Percentiles rank a stretch among this genome's conserved stretches.
Conservation (phyloP, 176 grass and related monocot species). For the Aegilops umbellulata region DNA sequence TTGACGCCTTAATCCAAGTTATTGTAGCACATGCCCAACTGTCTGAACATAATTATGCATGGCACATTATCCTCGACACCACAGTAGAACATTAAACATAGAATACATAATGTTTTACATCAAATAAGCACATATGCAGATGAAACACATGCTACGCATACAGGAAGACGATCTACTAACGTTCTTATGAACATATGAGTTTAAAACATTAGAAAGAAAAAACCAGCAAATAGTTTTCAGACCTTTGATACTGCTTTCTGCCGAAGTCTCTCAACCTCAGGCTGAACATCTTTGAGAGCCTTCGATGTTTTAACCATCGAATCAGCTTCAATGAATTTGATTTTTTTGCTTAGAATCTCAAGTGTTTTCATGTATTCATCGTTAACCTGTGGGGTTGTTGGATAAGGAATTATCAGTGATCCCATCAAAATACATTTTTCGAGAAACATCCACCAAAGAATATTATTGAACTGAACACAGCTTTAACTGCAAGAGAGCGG, state of each 20-base stretch:
- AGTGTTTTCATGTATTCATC: slow-evolving; percentile 92
- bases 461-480: background rate
- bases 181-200: background rate
- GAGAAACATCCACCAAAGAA: background rate
- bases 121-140: slow-evolving; percentile 1
- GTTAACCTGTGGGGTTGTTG: slow-evolving; percentile 65
- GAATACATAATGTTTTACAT: background rate
- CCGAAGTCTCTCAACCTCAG: slow-evolving; percentile 81
- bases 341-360: slow-evolving; percentile 86
- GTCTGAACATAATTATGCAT: slow-evolving; percentile 5
- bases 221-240: slow-evolving; percentile 32
- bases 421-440: background rate
- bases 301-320: slow-evolving; percentile 74
- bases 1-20: background rate
- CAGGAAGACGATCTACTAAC: background rate
- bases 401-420: slow-evolving; percentile 26
- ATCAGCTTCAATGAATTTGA: slow-evolving; percentile 86
- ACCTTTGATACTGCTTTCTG: slow-evolving; percentile 98
- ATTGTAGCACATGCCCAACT: background rate
- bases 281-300: slow-evolving; percentile 90
- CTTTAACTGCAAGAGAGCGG: slow-evolving; percentile 1
- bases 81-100: background rate
- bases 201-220: slow-evolving; percentile 26
- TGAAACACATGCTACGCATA: background rate
- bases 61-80: background rate